Conservation (phyloP, 2,329 filamentous ascomycete genomes). For the Nothophaeocryptopus gaeumannii region DNA sequence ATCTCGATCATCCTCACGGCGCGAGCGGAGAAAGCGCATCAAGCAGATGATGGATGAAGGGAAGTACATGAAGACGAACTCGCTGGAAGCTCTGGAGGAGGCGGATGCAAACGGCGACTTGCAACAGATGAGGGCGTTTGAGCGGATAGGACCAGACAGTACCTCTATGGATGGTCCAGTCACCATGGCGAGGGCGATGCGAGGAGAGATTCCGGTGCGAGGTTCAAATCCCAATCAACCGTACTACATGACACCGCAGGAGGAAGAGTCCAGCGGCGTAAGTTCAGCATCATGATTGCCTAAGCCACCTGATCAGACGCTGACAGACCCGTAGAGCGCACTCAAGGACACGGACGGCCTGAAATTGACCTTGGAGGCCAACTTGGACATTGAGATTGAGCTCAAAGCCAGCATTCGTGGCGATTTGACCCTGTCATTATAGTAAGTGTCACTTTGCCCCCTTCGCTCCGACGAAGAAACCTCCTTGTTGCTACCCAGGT, state of each 20-base stretch:
- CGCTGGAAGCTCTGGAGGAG: slow-evolving; percentile 50
- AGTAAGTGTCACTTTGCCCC: slow-evolving; percentile 54
- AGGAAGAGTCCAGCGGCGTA: slow-evolving; percentile 19
- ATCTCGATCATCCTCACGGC: slow-evolving; percentile 48
- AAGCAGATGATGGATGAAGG: slow-evolving; percentile 45
- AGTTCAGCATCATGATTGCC: slow-evolving; percentile 4
- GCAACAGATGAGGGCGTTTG: slow-evolving; percentile 50
- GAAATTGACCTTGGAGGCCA: slow-evolving; percentile 70
- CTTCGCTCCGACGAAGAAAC: not conserved
- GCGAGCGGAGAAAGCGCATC: slow-evolving; percentile 48
- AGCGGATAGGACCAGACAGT: slow-evolving; percentile 55
- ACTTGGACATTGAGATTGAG: slow-evolving; percentile 79
- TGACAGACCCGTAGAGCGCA: slow-evolving; percentile 23
- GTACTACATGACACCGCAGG: slow-evolving; percentile 36
- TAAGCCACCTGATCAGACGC: not conserved
- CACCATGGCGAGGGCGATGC: slow-evolving; percentile 52
- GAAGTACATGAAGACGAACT: slow-evolving; percentile 52
- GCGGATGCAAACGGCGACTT: slow-evolving; percentile 51
- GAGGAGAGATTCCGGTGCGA: slow-evolving; percentile 56
- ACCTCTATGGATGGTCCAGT: slow-evolving; percentile 58
- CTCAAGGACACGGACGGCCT: slow-evolving; percentile 62
- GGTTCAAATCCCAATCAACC: slow-evolving; percentile 52
- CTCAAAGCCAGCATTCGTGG: slow-evolving; percentile 83
- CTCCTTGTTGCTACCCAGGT: too few species aligned
- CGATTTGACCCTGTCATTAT: slow-evolving; percentile 73